Conservation (phyloP, 140 eudicot genomes). For the Ambrosia hybrid region DNA sequence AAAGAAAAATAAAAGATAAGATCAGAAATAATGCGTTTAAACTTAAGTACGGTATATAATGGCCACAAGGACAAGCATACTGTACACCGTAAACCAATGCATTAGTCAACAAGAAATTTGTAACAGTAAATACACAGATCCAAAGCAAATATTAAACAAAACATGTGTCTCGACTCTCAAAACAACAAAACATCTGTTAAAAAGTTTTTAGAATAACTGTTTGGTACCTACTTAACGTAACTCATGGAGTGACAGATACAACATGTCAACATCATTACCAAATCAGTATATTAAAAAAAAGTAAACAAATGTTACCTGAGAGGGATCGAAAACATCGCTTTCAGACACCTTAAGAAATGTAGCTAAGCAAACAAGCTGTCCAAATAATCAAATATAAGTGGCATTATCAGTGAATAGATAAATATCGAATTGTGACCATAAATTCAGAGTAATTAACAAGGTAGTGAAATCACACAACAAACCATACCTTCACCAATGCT, state of each 20-base stretch:
- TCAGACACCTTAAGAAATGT: conserved; percentile 94
- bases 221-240: not conserved
- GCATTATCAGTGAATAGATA: conserved; percentile 9
- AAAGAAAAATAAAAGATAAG: conserved; percentile 12
- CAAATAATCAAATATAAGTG: conserved; percentile 4
- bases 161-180: not conserved
- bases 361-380: conserved; percentile 93
- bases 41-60: not conserved
- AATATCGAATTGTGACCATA: conserved; percentile 4
- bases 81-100: conserved; percentile 2
- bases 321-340: conserved; percentile 83
- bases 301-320: conserved; percentile 58
- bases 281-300: not conserved
- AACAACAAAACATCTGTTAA: not conserved
- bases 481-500: conserved; percentile 76
- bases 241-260: not conserved
- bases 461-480: conserved; percentile 8
- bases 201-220: not conserved
- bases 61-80: not conserved
- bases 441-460: conserved; percentile 6
- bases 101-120: not conserved
- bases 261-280: not conserved
- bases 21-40: not conserved
- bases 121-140: not conserved
- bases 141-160: not conserved